These are phyloP conservation scores for Vinca minor DNA, from an alignment of 257 asterid species.

Conservation along the genomic window DNA sequence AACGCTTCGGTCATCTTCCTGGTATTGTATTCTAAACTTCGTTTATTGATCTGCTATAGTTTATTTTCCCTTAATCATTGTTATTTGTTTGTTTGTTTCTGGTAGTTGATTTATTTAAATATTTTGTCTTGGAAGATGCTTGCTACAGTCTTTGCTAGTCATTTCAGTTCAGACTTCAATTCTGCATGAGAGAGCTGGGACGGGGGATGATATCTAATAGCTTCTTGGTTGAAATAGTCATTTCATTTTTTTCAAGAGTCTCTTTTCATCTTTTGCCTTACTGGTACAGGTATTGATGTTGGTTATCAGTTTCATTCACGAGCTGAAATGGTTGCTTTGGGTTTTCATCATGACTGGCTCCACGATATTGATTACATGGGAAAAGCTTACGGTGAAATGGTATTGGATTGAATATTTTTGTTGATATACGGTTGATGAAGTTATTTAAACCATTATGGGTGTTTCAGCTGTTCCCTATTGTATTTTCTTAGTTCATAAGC, in stretches of 20 bases:
- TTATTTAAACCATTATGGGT: not conserved
- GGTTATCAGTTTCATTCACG: conserved; percentile 6
- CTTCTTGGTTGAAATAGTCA: not conserved
- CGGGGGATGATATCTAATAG: not conserved
- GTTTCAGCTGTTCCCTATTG: not conserved
- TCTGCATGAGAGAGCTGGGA: not conserved
- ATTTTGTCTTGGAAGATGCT: not conserved
- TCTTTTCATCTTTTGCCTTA: not conserved
- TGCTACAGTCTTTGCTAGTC: not conserved
- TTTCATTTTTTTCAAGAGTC: not conserved
- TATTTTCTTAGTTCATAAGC: not conserved
- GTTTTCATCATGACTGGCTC: not conserved
- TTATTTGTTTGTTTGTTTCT: not conserved
- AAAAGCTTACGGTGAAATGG: conserved; percentile 10
- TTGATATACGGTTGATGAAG: not conserved
- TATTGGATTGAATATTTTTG: not conserved
- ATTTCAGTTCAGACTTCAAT: not conserved
- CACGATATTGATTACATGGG: not conserved
- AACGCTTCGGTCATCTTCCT: conserved; percentile 13
- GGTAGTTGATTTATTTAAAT: not conserved
- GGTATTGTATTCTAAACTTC: not conserved
- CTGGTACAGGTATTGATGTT: conserved; percentile 11
- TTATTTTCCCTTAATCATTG: too few relatives aligned
- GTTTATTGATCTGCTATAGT: not conserved
- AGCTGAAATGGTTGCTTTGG: not conserved